A percentile compares a stretch with the other conserved stretches of the same genome.
Conservation (phyloP, 2,329 filamentous ascomycete species). For the Botrytis medusae region DNA sequence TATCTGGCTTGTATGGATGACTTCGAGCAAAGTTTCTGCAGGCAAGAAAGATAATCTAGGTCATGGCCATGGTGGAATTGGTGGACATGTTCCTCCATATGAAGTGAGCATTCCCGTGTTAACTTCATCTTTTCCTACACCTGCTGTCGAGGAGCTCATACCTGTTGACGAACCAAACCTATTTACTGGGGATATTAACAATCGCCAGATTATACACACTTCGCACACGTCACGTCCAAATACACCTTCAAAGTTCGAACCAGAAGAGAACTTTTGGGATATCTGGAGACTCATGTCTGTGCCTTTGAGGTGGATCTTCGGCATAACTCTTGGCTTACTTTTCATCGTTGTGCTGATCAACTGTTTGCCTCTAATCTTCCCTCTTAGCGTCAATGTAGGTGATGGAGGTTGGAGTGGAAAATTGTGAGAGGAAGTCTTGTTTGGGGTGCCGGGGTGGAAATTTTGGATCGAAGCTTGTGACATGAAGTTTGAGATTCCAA, state of each 20-base stretch:
- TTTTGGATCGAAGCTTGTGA: background rate
- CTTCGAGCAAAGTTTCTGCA: background rate
- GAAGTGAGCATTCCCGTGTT: background rate
- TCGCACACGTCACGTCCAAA: background rate
- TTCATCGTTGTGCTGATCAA: background rate
- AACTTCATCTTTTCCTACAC: background rate
- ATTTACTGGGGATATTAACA: background rate
- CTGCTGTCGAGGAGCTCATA: background rate
- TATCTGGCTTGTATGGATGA: constrained; percentile 5
- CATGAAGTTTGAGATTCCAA: background rate
- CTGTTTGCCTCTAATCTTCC: background rate
- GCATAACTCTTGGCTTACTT: background rate
- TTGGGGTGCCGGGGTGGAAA: background rate
- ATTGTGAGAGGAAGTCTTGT: background rate
- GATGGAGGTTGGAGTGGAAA: background rate
- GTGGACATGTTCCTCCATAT: background rate
- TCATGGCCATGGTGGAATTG: background rate
- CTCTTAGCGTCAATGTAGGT: background rate
- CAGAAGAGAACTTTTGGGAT: background rate
- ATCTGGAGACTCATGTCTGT: background rate
- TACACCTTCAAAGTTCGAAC: background rate
- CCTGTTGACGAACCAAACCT: no score
- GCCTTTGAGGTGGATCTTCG: background rate
- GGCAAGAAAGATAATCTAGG: background rate
- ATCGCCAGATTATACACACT: background rate